phyloP scores from a whole-genome alignment of 129 eudicot genomes.

The Pulicaria dysenterica region DNA sequence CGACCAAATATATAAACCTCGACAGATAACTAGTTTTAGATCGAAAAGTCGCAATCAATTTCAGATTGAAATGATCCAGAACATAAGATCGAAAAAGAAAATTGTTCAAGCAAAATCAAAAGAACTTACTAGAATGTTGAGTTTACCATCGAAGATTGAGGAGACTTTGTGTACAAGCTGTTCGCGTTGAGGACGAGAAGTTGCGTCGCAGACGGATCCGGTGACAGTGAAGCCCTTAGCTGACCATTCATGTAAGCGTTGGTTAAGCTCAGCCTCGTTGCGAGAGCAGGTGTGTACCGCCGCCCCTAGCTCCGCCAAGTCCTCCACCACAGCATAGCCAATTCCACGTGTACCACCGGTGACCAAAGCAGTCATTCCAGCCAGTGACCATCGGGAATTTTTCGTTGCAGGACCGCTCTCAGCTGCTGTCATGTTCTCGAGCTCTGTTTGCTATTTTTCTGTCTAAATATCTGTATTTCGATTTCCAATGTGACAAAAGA shows the following conservation, averaged over 20 bases:
- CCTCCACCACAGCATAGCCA: slow-evolving; percentile 83
- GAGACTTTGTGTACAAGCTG: slow-evolving; percentile 60
- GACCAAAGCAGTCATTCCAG: slow-evolving; percentile 71
- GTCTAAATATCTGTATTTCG: too few species aligned
- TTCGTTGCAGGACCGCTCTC: slow-evolving; percentile 16
- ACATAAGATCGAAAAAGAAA: background rate
- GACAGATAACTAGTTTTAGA: too few species aligned
- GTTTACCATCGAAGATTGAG: slow-evolving; percentile 64
- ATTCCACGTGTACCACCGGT: slow-evolving; percentile 91
- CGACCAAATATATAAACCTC: too few species aligned
- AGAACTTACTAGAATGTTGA: slow-evolving; percentile 71
- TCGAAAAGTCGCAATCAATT: too few species aligned
- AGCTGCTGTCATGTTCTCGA: background rate
- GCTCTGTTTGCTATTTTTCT: background rate
- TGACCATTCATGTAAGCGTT: slow-evolving; percentile 60
- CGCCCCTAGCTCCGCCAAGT: slow-evolving; percentile 67
- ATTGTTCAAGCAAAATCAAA: background rate
- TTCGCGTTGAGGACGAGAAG: slow-evolving; percentile 53
- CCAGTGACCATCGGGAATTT: slow-evolving; percentile 65
- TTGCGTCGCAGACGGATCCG: slow-evolving; percentile 70
- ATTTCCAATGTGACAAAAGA: too few species aligned
- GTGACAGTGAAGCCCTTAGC: slow-evolving; percentile 58
- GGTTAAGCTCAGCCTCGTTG: slow-evolving; percentile 56
- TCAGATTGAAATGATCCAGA: too few species aligned
- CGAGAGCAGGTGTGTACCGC: slow-evolving; percentile 70